Conservation (phyloP, 192 early-diverging fungal genomes). For the Gigaspora rosea region DNA sequence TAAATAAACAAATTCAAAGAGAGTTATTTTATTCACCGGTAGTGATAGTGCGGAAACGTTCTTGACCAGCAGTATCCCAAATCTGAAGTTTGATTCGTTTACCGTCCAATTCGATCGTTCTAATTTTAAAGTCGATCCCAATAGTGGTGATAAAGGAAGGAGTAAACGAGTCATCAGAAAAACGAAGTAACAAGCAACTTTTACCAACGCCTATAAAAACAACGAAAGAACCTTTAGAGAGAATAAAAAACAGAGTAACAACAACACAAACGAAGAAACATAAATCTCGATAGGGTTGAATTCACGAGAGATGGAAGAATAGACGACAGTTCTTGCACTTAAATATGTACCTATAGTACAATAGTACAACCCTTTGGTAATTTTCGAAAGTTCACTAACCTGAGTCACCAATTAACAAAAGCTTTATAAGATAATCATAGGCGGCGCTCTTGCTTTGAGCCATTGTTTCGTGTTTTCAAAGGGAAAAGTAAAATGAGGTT, state of each 20-base stretch:
- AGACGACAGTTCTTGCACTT: background rate
- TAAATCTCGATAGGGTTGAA: background rate
- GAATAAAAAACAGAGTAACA: background rate
- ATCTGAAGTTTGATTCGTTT: conserved; percentile 99
- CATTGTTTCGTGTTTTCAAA: conserved; percentile 44
- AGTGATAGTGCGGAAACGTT: conserved; percentile 98
- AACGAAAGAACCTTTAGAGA: background rate
- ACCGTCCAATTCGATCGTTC: conserved; percentile 97
- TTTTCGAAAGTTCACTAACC: conserved; percentile 53
- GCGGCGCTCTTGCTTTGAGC: conserved; percentile 86
- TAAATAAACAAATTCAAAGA: conserved; percentile 1
- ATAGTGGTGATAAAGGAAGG: conserved; percentile 99
- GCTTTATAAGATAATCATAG: conserved; percentile 99
- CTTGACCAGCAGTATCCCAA: conserved; percentile 99
- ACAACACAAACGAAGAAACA: background rate
- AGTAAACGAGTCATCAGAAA: conserved; percentile 99
- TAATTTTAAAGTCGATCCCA: conserved; percentile 99
- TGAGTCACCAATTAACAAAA: conserved; percentile 96
- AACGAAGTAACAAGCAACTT: conserved; percentile 93
- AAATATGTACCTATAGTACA: background rate
- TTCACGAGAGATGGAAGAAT: too few species aligned
- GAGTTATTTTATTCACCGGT: conserved; percentile 61
- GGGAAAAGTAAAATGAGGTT: background rate
- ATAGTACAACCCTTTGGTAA: background rate
- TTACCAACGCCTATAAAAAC: conserved; percentile 84